Evolutionary conservation across 805 yeast genomes (phyloP).

Genomic region (Pichia gijzeniarum): DNA sequence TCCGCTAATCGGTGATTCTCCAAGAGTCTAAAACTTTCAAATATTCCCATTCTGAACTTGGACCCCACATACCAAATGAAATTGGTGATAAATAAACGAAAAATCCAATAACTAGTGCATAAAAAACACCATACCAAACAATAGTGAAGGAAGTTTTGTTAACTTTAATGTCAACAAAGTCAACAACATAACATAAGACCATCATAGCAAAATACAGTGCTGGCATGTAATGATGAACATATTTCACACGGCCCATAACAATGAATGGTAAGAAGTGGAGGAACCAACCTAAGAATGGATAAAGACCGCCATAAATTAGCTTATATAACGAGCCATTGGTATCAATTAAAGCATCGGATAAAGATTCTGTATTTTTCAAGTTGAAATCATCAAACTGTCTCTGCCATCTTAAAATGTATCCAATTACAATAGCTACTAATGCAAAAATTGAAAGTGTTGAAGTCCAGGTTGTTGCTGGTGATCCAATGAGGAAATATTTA

Average conservation of each 20-base stretch:
- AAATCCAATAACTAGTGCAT: slow-evolving; percentile 45
- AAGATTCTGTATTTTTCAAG: slow-evolving; percentile 15
- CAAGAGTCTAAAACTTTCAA: slow-evolving; percentile 52
- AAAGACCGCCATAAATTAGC: slow-evolving; percentile 58
- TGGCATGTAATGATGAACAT: slow-evolving; percentile 94
- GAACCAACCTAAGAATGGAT: slow-evolving; percentile 88
- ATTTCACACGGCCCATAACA: slow-evolving; percentile 93
- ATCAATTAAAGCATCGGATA: slow-evolving; percentile 9
- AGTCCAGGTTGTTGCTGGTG: slow-evolving; percentile 75
- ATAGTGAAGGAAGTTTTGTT: slow-evolving; percentile 22
- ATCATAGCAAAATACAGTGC: slow-evolving; percentile 91
- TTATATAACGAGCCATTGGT: slow-evolving; percentile 18
- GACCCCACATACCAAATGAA: slow-evolving; percentile 74
- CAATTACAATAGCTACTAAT: slow-evolving; percentile 41
- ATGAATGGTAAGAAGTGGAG: slow-evolving; percentile 85
- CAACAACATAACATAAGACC: slow-evolving; percentile 58
- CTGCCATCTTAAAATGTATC: slow-evolving; percentile 67
- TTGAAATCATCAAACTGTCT: slow-evolving; percentile 64
- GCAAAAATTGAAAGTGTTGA: slow-evolving; percentile 54
- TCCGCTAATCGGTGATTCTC: slow-evolving; percentile 31
- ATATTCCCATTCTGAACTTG: slow-evolving; percentile 39
- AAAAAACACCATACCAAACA: slow-evolving; percentile 38
- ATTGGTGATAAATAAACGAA: slow-evolving; percentile 62
- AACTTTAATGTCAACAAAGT: slow-evolving; percentile 25
- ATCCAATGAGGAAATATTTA: slow-evolving; percentile 65